Percentiles rank a stretch among this genome's conserved stretches.
Conservation (phyloP, 306 rosid species). For the Malus sylvestris region DNA sequence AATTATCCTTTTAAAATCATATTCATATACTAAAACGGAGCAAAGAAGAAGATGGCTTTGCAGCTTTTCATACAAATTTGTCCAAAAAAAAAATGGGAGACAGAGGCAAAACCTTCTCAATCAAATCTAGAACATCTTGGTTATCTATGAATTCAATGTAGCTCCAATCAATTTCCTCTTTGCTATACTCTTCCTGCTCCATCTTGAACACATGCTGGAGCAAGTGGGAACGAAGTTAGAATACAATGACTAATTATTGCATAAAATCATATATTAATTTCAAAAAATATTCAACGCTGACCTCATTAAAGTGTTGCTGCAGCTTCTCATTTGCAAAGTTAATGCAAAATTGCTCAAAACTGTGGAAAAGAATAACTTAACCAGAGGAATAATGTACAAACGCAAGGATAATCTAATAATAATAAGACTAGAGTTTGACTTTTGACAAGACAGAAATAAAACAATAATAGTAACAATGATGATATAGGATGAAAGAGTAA, state of each 20-base stretch:
- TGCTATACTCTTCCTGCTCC: constrained; percentile 98
- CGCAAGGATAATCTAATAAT: not conserved
- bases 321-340: constrained; percentile 99
- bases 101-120: constrained; percentile 69
- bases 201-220: constrained; percentile 97
- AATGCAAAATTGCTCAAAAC: constrained; percentile 99
- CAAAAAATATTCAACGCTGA: constrained; percentile 9
- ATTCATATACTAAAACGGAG: not conserved
- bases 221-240: constrained; percentile 11
- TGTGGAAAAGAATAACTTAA: constrained; percentile 26
- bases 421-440: not conserved
- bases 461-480: not conserved
- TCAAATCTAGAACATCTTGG: constrained; percentile 93
- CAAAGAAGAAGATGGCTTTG: not conserved
- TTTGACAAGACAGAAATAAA: not conserved
- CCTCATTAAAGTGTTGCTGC: constrained; percentile 99
- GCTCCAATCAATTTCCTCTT: constrained; percentile 97
- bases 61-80: not conserved
- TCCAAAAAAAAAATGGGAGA: not conserved
- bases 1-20: not conserved
- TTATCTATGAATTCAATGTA: constrained; percentile 97
- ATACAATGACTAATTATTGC: not conserved
- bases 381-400: constrained; percentile 1
- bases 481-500: not conserved
- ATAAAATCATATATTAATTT: not conserved